Evolutionary conservation across 2,329 filamentous ascomycete genomes (phyloP), one percentile per base, ranked within the genome.

Genomic region (Penicillium verrucosum): DNA sequence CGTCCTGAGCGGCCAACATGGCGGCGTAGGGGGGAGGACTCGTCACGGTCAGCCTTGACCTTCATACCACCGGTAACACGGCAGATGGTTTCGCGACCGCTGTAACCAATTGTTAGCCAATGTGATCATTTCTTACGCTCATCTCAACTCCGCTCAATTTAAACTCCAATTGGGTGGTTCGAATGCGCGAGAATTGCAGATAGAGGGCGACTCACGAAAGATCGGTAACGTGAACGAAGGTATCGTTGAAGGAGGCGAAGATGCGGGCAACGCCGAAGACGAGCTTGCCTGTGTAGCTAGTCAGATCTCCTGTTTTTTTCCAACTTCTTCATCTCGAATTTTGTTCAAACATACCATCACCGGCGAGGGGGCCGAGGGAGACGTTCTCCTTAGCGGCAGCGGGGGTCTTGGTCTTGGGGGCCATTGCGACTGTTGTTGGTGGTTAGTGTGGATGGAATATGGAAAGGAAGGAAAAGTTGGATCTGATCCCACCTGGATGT

Each of bases 51-150:
- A 81, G 92, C 92, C 89, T 99, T 99, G 87, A 99, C 94, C 87
- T 99, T 99, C 94, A 99, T 99, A 78, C 95, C 95, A 84, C 95
- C 94, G 75, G 95, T 99, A 72, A 99, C 93, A 90, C 94, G 92
- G 87, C 87, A 90, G 85, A 99, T 97, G 83, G 95, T 99, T 89
- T 99, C 94, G 82, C 94, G 94, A 83, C 94, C 94, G 83, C 90
- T 95, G 84, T 54, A 60, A 45, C 5, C 21, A 36, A 85, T 78
- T 76, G 82, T 88, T 81, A 88, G 85, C 81, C 80, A 82, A 65
- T 78, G 69, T 75, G 77, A 69, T 75, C 74, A 56, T 52, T 52
- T n/a, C 32, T 42, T 37, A 30, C 40, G 8, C 34, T 48, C 44
- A 42, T n/a, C 8, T 4, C 29, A 16, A 23, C 3, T 27, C 30